Evolutionary conservation across 768 basidiomycete genomes (phyloP).

Genomic region (Rubroboletus satanas): DNA sequence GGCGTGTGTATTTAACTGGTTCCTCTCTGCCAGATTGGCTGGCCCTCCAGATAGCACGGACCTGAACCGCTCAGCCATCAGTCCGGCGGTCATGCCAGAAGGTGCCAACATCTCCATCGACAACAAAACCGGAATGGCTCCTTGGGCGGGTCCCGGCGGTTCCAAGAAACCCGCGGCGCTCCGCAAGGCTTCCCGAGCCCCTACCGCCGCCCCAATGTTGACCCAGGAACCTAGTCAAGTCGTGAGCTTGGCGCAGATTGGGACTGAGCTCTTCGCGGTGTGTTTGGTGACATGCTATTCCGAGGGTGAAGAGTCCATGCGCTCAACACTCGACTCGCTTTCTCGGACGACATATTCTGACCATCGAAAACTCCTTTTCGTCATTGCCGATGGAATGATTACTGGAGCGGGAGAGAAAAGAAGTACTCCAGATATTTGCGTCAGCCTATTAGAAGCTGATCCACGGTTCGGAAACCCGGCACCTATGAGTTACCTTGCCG

Average conservation of each 20-base stretch:
- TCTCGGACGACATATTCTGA: constrained; percentile 90
- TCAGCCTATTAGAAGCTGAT: constrained; percentile 86
- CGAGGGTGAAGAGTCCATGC: constrained; percentile 89
- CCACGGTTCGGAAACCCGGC: constrained; percentile 93
- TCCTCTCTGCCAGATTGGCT: constrained; percentile 78
- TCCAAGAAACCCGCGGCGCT: constrained; percentile 49
- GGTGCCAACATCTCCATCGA: constrained; percentile 94
- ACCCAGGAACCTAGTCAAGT: constrained; percentile 42
- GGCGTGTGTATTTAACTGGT: constrained; percentile 98
- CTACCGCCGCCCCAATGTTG: constrained; percentile 43
- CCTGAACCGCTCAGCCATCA: constrained; percentile 80
- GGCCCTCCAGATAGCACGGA: constrained; percentile 68
- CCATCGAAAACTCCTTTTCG: constrained; percentile 83
- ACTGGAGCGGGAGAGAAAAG: constrained; percentile 94
- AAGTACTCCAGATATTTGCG: constrained; percentile 96
- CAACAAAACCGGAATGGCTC: constrained; percentile 88
- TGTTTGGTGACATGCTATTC: constrained; percentile 98
- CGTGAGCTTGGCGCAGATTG: constrained; percentile 87
- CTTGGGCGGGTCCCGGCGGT: constrained; percentile 72
- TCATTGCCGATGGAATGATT: constrained; percentile 98
- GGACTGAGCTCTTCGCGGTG: constrained; percentile 90
- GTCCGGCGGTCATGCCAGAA: constrained; percentile 93
- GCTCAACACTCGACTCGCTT: constrained; percentile 90
- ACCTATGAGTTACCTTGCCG: constrained; percentile 90
- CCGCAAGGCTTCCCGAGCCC: constrained; percentile 37